Conservation (phyloP, 805 yeast genomes). For the Wickerhamiella allomyrinae region DNA sequence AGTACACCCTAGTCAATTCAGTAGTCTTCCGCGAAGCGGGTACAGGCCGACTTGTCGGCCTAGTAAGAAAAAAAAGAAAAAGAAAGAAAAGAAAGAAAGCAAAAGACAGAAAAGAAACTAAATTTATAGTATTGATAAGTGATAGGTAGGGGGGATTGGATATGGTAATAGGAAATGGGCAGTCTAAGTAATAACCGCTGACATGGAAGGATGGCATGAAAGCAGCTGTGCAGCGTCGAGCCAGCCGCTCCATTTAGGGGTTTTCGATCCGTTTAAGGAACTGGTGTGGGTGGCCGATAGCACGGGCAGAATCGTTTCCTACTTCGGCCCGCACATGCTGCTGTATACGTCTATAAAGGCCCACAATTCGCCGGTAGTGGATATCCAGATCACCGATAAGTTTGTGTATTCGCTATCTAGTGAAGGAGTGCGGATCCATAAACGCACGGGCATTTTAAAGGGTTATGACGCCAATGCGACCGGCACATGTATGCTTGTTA, state of each 20-base stretch:
- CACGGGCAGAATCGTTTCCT: conserved; percentile 29
- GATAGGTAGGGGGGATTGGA: too few species aligned
- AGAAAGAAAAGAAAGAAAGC: too few species aligned
- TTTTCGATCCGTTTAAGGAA: conserved; percentile 28
- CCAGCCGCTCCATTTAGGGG: conserved; percentile 2
- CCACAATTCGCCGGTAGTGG: conserved; percentile 36
- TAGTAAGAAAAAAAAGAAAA: too few species aligned
- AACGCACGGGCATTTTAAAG: conserved; percentile 41
- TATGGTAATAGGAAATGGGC: too few species aligned
- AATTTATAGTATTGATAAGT: too few species aligned
- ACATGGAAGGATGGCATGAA: conserved; percentile 20
- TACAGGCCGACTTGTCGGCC: too few species aligned
- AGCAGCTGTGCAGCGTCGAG: conserved; percentile 6
- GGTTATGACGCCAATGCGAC: conserved; percentile 22
- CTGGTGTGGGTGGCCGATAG: conserved; percentile 74
- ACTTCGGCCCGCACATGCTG: conserved; percentile 33
- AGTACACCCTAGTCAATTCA: too few species aligned
- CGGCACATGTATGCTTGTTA: conserved; percentile 17
- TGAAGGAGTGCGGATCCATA: conserved; percentile 38
- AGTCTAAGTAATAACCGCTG: too few species aligned
- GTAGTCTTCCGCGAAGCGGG: too few species aligned
- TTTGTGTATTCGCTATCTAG: conserved; percentile 47
- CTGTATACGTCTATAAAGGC: conserved; percentile 47
- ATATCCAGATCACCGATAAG: conserved; percentile 38
- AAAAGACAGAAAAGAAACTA: too few species aligned